Evolutionary conservation across 441 rosid genomes (phyloP), one percentile per base, ranked within the genome.

Genomic region (Pelargonium australe): DNA sequence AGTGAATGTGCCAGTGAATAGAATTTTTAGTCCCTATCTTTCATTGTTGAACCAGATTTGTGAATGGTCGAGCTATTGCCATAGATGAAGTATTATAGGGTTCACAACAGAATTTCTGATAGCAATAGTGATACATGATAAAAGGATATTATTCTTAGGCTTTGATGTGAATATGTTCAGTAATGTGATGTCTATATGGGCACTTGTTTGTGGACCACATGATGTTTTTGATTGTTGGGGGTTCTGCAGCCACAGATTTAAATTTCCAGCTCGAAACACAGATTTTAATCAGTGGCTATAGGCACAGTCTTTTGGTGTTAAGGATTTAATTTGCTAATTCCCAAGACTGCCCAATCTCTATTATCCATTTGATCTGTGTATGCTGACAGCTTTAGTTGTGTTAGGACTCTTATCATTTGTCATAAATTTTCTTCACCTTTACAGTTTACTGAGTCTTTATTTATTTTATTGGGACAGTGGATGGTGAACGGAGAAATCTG

Each of bases 401-500:
- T 41, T 11, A 41, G 44, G 44, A 41, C 0, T 64, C 28, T 37
- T 57, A 3, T 51, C n/a, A 64, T 44, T 44, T 13, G 14, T 23
- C 37, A 3, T 58, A 37, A 20, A 20, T 16, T 66, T 16, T 47
- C 64, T 68, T 58, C 64, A 65, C 76, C 65, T 25, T 61, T 63
- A 12, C 72, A 74, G 55, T 77, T 80, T 65, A 13, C 63, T 70
- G 80, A 68, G 13, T 61, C 28, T 61, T 61, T 4, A 25, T 61
- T 61, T 61, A 61, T 61, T 51, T 61, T 61, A 37, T 25, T 25
- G 28, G 64, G 14, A 77, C 96, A 95, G 99, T 95, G 98, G 99
- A 89, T 95, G 89, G 97, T 95, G 74, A 92, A 92, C 77, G 99
- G 99, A 78, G 99, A 95, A 84, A 92, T 95, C 74, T 95, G 98